phyloP scores from a whole-genome alignment of 257 asterid genomes.

The Rehmannia glutinosa region DNA sequence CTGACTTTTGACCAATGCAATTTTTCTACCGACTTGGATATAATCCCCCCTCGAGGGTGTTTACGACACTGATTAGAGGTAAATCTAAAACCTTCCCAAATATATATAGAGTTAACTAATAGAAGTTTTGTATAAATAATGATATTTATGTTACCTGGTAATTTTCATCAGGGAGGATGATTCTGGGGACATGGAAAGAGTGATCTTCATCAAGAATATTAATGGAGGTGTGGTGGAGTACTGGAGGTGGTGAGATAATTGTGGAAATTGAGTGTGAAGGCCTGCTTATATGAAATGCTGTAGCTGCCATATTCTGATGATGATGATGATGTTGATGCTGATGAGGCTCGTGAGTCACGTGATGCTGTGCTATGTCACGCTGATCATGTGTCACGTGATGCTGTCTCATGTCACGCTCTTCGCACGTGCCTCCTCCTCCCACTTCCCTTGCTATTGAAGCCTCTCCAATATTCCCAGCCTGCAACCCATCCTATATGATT shows the following conservation, averaged over 20 bases:
- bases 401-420: constrained; percentile 46
- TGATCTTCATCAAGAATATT: constrained; percentile 63
- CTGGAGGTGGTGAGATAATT: constrained; percentile 69
- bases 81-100: too few relatives aligned
- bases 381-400: constrained; percentile 57
- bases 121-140: too few relatives aligned
- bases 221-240: constrained; percentile 63
- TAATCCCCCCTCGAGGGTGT: too few relatives aligned
- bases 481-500: too few relatives aligned
- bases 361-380: constrained; percentile 40
- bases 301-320: constrained; percentile 41
- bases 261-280: constrained; percentile 84
- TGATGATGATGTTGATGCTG: constrained; percentile 40
- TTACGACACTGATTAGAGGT: too few relatives aligned
- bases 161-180: constrained; percentile 58
- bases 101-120: too few relatives aligned
- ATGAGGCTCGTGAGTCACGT: constrained; percentile 43
- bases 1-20: too few relatives aligned
- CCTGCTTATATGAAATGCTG: constrained; percentile 66
- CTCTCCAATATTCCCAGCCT: constrained; percentile 56
- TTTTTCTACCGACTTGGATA: too few relatives aligned
- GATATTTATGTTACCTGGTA: too few relatives aligned
- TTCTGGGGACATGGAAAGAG: constrained; percentile 60
- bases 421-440: constrained; percentile 46
- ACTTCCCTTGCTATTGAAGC: constrained; percentile 63